phyloP scores from a whole-genome alignment of 164 flowering plant species.

The Magnolia kwangsiensis region DNA sequence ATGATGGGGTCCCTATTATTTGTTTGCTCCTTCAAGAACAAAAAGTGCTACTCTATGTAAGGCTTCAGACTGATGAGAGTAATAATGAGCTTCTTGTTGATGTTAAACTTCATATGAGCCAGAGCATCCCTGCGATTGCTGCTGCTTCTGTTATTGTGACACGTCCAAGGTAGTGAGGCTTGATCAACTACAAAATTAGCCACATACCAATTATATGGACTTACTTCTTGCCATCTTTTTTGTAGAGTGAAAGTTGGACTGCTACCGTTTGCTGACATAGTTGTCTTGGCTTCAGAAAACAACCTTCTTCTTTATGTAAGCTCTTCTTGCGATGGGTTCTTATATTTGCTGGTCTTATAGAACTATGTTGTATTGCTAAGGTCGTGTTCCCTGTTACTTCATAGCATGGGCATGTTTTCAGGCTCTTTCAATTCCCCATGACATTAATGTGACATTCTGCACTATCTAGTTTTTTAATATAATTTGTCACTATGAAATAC shows the following conservation, averaged over 20 bases:
- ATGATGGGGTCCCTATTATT: constrained; percentile 72
- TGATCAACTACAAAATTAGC: not conserved
- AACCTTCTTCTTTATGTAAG: constrained; percentile 88
- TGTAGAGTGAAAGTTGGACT: constrained; percentile 64
- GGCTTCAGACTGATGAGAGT: constrained; percentile 69
- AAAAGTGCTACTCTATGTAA: constrained; percentile 59
- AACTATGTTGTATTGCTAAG: too few species aligned
- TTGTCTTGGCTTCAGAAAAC: constrained; percentile 70
- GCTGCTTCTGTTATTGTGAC: constrained; percentile 88
- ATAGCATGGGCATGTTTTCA: too few species aligned
- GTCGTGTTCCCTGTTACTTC: not conserved
- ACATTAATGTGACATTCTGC: too few species aligned
- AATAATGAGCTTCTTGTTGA: constrained; percentile 64
- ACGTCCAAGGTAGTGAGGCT: constrained; percentile 57
- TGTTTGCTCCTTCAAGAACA: constrained; percentile 89
- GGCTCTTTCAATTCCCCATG: too few species aligned
- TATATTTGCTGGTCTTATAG: not conserved
- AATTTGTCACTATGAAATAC: too few species aligned
- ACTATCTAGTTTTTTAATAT: too few species aligned
- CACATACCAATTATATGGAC: not conserved
- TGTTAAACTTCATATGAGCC: constrained; percentile 75
- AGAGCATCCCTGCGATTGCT: constrained; percentile 80
- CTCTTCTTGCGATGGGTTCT: constrained; percentile 1
- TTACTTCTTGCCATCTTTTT: constrained; percentile 13
- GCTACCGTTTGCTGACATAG: constrained; percentile 65